These are phyloP conservation scores for Cutaneotrichosporon dermatis DNA, from an alignment of 1,284 basidiomycete genomes.

Conservation along the genomic window DNA sequence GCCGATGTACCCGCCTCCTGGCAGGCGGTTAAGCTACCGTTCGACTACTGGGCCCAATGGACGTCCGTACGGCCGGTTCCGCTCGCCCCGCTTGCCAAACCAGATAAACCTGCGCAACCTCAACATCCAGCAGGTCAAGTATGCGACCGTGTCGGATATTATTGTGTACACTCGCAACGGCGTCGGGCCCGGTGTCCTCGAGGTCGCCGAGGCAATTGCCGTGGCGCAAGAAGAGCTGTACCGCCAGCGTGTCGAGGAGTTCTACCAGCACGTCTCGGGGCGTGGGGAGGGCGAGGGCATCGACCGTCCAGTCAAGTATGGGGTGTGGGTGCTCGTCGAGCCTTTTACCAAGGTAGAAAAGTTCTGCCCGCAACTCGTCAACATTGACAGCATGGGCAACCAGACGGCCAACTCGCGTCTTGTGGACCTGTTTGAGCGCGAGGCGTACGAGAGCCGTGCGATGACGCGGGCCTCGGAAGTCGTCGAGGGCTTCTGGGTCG, in stretches of 20 bases:
- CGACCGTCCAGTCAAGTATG: slow-evolving; percentile 61
- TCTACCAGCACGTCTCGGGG: slow-evolving; percentile 26
- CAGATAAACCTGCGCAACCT: slow-evolving; percentile 48
- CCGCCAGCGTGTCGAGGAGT: slow-evolving; percentile 38
- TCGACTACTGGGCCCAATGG: slow-evolving; percentile 6
- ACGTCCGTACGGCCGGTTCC: slow-evolving; percentile 28
- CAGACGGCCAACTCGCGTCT: slow-evolving; percentile 43
- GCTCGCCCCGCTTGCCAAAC: slow-evolving; percentile 36
- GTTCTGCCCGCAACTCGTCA: slow-evolving; percentile 53
- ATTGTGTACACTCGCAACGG: slow-evolving; percentile 71
- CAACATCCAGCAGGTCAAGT: slow-evolving; percentile 61
- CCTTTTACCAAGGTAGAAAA: slow-evolving; percentile 55
- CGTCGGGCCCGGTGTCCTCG: slow-evolving; percentile 43
- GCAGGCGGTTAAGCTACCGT: slow-evolving; percentile 11
- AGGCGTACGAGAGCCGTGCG: slow-evolving; percentile 34
- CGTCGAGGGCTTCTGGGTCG: slow-evolving; percentile 56
- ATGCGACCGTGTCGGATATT: slow-evolving; percentile 81
- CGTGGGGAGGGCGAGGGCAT: slow-evolving; percentile 34
- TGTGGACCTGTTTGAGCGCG: slow-evolving; percentile 53
- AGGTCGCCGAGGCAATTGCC: slow-evolving; percentile 53
- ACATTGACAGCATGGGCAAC: slow-evolving; percentile 52
- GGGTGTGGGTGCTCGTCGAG: slow-evolving; percentile 77
- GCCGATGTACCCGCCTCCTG: slow-evolving; percentile 24
- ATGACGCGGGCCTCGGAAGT: slow-evolving; percentile 77
- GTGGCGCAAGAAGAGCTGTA: slow-evolving; percentile 45